phyloP scores from a whole-genome alignment of 179 eudicot species.

The Beta macrorhiza region DNA sequence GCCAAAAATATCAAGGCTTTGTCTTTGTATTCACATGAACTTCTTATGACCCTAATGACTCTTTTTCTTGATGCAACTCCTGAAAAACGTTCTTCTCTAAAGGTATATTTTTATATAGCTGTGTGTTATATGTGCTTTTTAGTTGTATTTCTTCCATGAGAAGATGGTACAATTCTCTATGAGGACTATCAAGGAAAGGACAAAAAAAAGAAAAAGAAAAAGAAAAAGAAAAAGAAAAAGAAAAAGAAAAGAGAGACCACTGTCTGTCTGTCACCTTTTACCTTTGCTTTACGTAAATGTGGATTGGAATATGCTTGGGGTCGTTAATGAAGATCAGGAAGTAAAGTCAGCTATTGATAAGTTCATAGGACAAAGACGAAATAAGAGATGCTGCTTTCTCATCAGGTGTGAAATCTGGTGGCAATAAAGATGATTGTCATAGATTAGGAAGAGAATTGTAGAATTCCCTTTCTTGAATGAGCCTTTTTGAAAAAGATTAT shows the following conservation, averaged over 20 bases:
- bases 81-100: constrained; percentile 46
- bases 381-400: too few relatives aligned
- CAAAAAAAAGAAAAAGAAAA: too few relatives aligned
- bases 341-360: background rate
- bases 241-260: background rate
- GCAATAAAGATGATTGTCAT: background rate
- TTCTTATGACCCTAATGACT: constrained; percentile 55
- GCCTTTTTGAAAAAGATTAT: background rate
- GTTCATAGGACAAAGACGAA: background rate
- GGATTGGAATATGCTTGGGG: background rate
- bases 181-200: background rate
- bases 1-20: constrained; percentile 54
- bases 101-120: constrained; percentile 40
- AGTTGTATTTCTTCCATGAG: background rate
- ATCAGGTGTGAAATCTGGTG: background rate
- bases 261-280: background rate
- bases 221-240: too few relatives aligned
- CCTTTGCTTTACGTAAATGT: background rate
- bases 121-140: background rate
- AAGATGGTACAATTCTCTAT: background rate
- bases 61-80: constrained; percentile 53
- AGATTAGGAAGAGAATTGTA: background rate
- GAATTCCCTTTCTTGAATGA: background rate
- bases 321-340: background rate
- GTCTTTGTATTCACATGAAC: constrained; percentile 49